These are phyloP conservation scores for Pyrus betulifolia DNA, from an alignment of 306 rosid genomes.

Conservation along the genomic window DNA sequence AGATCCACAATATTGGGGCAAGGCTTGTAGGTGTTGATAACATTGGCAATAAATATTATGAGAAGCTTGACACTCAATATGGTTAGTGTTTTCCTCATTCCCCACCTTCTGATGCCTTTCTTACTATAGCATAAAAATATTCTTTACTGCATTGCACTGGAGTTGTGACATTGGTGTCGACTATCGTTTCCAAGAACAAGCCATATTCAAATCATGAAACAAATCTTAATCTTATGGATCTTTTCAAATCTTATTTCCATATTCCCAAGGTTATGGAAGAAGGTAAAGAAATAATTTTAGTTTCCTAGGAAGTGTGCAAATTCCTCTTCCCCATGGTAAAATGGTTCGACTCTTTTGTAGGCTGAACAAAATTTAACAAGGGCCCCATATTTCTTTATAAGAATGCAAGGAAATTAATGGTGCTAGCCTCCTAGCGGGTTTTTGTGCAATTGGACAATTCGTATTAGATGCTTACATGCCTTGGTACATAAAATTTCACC, in stretches of 20 bases:
- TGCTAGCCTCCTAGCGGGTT: not conserved
- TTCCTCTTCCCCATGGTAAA: not conserved
- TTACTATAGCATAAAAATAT: not conserved
- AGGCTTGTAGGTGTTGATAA: conserved; percentile 88
- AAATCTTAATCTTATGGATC: not conserved
- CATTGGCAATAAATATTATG: conserved; percentile 83
- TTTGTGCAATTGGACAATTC: too few species aligned
- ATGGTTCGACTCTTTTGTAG: not conserved
- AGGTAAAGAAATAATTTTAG: not conserved
- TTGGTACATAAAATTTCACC: not conserved
- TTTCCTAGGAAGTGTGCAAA: not conserved
- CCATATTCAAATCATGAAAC: not conserved
- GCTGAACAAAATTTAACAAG: not conserved
- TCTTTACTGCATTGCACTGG: not conserved
- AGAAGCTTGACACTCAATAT: conserved; percentile 54
- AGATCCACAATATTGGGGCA: conserved; percentile 94
- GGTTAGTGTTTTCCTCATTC: conserved; percentile 42
- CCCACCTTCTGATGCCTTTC: not conserved
- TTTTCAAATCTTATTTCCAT: not conserved
- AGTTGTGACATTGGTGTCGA: not conserved
- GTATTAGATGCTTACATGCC: not conserved
- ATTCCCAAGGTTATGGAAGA: not conserved
- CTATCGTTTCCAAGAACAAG: not conserved
- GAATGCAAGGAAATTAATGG: not conserved
- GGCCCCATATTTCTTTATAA: not conserved